phyloP scores from a whole-genome alignment of 2,329 filamentous ascomycete species.

The Trichoderma sp. region DNA sequence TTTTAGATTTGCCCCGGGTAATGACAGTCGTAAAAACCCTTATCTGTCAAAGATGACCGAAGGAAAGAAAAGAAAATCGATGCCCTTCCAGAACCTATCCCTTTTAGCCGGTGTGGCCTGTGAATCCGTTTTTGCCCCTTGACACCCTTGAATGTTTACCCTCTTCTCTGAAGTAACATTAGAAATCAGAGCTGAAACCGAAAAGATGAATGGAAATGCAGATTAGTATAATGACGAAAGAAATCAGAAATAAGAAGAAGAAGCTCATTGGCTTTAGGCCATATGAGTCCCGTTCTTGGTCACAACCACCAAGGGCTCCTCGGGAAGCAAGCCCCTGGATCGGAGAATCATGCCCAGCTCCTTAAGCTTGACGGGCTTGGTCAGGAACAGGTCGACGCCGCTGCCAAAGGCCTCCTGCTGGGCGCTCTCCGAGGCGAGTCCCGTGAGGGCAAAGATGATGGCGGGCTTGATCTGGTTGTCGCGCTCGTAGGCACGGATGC shows the following conservation, averaged over 20 bases:
- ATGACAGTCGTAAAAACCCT: not conserved
- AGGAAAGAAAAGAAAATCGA: not conserved
- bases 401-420: conserved; percentile 55
- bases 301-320: not conserved
- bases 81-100: not conserved
- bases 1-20: not conserved
- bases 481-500: conserved; percentile 52
- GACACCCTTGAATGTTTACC: not conserved
- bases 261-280: not conserved
- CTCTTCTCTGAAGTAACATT: not conserved
- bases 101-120: not conserved
- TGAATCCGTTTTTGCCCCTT: not conserved
- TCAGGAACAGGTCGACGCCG: conserved; percentile 56
- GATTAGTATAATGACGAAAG: not conserved
- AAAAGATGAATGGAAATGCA: not conserved
- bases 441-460: conserved; percentile 55
- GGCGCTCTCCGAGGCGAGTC: conserved; percentile 50
- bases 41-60: not conserved
- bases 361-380: conserved; percentile 52
- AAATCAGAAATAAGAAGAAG: not conserved
- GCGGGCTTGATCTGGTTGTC: conserved; percentile 43
- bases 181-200: not conserved
- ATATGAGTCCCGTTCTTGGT: conserved; percentile 7
- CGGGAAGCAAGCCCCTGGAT: conserved; percentile 15
- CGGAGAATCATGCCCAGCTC: conserved; percentile 34